These are phyloP conservation scores for Nitzschia sp. DNA, from an alignment of 108 stramenopile genomes.

Conservation along the genomic window DNA sequence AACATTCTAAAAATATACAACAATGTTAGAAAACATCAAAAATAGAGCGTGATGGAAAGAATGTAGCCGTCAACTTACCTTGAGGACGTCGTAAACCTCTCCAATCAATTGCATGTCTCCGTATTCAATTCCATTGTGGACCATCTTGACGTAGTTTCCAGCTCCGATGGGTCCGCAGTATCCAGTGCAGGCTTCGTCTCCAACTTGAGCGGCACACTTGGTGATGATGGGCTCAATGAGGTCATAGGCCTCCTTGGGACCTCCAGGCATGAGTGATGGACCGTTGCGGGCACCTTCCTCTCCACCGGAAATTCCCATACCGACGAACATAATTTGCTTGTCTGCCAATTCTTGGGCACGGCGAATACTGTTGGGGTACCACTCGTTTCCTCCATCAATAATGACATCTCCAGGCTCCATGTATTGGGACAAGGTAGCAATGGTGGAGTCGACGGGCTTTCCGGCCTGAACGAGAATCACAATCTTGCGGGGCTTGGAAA, in stretches of 20 bases:
- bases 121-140: constrained; percentile 99
- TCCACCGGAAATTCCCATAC: constrained; percentile 99
- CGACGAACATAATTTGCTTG: constrained; percentile 91
- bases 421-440: constrained; percentile 70
- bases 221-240: constrained; percentile 90
- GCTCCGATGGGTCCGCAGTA: constrained; percentile 92
- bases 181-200: constrained; percentile 89
- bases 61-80: constrained; percentile 19
- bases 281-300: constrained; percentile 99
- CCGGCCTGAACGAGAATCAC: constrained; percentile 96
- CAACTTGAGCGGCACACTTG: constrained; percentile 93
- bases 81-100: constrained; percentile 94
- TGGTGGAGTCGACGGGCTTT: constrained; percentile 93
- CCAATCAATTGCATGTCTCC: constrained; percentile 99
- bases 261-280: constrained; percentile 98
- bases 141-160: constrained; percentile 97
- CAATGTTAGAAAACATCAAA: not conserved
- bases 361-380: constrained; percentile 96
- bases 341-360: constrained; percentile 79
- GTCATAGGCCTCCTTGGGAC: constrained; percentile 93
- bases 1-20: constrained; percentile 40
- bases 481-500: constrained; percentile 90
- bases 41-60: not conserved
- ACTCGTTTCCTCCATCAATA: constrained; percentile 98
- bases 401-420: constrained; percentile 95